Percentiles rank a stretch among this genome's conserved stretches.
phyloP scores from a whole-genome alignment of 2,329 filamentous ascomycete genomes.

The Grosmannia penicillata region DNA sequence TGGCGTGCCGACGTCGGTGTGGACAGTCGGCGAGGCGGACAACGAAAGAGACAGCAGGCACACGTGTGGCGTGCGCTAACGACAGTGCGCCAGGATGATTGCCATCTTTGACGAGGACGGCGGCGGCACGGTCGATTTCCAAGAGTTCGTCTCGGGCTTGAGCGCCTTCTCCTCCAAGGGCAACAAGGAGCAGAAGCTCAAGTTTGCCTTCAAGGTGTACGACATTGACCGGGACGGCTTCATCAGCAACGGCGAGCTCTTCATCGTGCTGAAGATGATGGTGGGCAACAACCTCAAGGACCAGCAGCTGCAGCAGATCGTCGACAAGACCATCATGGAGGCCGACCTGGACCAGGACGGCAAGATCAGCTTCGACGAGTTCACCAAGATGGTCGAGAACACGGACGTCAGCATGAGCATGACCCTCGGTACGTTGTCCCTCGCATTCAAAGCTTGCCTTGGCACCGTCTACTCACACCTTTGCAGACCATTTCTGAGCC shows the following conservation, averaged over 20 bases:
- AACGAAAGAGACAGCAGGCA: neutral
- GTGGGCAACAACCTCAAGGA: conserved; percentile 98
- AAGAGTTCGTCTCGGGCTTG: conserved; percentile 92
- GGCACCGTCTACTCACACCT: neutral
- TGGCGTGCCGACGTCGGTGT: neutral
- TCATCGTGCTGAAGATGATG: conserved; percentile 99
- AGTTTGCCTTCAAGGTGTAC: conserved; percentile 98
- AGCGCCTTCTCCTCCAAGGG: conserved; percentile 95
- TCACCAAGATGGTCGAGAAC: conserved; percentile 96
- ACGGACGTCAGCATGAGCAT: conserved; percentile 67
- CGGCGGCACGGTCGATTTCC: conserved; percentile 94
- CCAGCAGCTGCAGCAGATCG: conserved; percentile 96
- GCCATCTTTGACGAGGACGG: conserved; percentile 98
- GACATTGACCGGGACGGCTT: conserved; percentile 97
- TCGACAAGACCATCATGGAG: conserved; percentile 99
- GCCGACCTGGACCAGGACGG: conserved; percentile 91
- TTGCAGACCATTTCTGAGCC: neutral
- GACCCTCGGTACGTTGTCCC: conserved; percentile 39
- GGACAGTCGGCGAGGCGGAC: neutral
- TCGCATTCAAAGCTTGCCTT: neutral
- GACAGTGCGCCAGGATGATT: conserved; percentile 72
- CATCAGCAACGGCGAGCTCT: conserved; percentile 97
- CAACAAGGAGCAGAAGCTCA: conserved; percentile 97
- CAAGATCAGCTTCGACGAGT: conserved; percentile 98
- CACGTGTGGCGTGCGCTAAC: neutral